phyloP scores from a whole-genome alignment of 148 eudicot species.

The Amaranthus hypochondriacus region DNA sequence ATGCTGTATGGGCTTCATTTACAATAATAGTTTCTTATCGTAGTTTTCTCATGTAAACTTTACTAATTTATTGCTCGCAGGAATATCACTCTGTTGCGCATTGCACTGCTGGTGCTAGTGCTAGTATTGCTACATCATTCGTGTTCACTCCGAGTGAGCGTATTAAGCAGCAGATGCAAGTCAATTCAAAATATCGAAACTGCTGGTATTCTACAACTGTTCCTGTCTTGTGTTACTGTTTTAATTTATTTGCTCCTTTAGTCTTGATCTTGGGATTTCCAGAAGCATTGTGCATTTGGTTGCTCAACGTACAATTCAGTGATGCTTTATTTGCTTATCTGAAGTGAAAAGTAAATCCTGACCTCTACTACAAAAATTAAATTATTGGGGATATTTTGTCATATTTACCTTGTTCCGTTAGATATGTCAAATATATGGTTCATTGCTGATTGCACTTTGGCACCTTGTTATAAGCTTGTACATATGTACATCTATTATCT shows the following conservation, averaged over 20 bases:
- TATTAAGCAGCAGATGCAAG: conserved; percentile 99
- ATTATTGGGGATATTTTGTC: conserved; percentile 1
- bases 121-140: conserved; percentile 94
- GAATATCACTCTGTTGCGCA: conserved; percentile 85
- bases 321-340: neutral
- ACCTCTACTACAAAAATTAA: neutral
- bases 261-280: neutral
- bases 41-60: conserved; percentile 10
- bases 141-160: conserved; percentile 95
- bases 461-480: neutral
- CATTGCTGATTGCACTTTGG: neutral
- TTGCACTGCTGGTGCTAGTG: conserved; percentile 93
- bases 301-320: conserved; percentile 7
- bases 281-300: neutral
- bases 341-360: neutral
- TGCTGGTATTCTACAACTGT: conserved; percentile 60
- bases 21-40: conserved; percentile 8
- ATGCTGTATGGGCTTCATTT: conserved; percentile 1
- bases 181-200: conserved; percentile 72
- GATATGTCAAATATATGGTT: neutral
- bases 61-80: conserved; percentile 34
- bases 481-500: too few species aligned
- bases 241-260: neutral
- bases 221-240: conserved; percentile 11
- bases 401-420: neutral